These are phyloP conservation scores for Populus pruinosa DNA, from an alignment of 345 rosid genomes.

Conservation along the genomic window DNA sequence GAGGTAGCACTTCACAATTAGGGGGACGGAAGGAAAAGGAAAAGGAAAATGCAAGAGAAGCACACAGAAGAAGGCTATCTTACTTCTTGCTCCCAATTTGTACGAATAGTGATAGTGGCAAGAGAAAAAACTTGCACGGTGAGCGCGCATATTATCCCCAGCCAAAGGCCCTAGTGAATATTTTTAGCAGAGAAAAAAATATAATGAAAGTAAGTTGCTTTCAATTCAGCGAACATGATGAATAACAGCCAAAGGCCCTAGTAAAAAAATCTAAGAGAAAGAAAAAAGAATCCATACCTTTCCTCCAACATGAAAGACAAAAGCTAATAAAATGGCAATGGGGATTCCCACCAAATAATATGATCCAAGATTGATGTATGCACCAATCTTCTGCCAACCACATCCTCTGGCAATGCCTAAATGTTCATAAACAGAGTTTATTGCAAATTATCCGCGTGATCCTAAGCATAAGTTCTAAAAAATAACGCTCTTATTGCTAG, in stretches of 20 bases:
- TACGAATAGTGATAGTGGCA: slow-evolving; percentile 40
- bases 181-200: background rate
- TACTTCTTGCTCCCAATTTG: slow-evolving; percentile 68
- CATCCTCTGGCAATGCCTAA: slow-evolving; percentile 58
- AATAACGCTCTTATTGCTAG: no score
- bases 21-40: no score
- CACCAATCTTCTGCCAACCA: slow-evolving; percentile 62
- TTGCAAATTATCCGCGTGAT: no score
- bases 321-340: slow-evolving; percentile 40
- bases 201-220: background rate
- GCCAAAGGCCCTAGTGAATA: slow-evolving; percentile 54
- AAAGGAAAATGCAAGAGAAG: background rate
- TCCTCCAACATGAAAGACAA: slow-evolving; percentile 41
- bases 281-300: slow-evolving; percentile 23
- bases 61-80: background rate
- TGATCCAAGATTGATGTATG: slow-evolving; percentile 50
- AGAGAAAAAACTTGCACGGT: slow-evolving; percentile 45
- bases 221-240: background rate
- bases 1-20: no score
- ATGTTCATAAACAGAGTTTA: no score
- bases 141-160: slow-evolving; percentile 55
- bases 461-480: no score
- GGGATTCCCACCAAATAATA: slow-evolving; percentile 55
- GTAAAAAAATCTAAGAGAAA: background rate
- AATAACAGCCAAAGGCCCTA: no score